Evolutionary conservation across 2,329 filamentous ascomycete genomes (phyloP).

Genomic region (Emergomyces pasteurianus): DNA sequence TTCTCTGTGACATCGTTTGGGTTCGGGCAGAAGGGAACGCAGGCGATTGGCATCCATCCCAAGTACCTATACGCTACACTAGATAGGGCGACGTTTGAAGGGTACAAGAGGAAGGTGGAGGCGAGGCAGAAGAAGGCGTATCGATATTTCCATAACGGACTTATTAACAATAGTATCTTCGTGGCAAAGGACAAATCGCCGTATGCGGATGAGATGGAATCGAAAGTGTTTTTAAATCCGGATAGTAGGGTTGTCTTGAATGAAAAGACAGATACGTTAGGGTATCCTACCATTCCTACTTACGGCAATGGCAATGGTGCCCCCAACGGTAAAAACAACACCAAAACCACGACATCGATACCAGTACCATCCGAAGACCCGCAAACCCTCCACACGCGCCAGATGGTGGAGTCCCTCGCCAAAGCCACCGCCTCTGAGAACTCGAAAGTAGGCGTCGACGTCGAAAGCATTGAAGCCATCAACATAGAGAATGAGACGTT

Average conservation of each 20-base stretch:
- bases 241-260: slow-evolving; percentile 73
- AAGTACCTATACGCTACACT: slow-evolving; percentile 94
- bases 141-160: slow-evolving; percentile 93
- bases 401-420: slow-evolving; percentile 67
- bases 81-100: slow-evolving; percentile 67
- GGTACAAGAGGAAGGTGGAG: slow-evolving; percentile 80
- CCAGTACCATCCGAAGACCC: slow-evolving; percentile 26
- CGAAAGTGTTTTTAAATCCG: slow-evolving; percentile 85
- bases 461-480: slow-evolving; percentile 76
- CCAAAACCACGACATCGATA: background rate
- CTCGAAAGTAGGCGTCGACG: slow-evolving; percentile 84
- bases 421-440: slow-evolving; percentile 48
- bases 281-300: slow-evolving; percentile 43
- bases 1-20: slow-evolving; percentile 98
- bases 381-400: slow-evolving; percentile 52
- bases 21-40: slow-evolving; percentile 97
- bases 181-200: slow-evolving; percentile 87
- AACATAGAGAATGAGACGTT: slow-evolving; percentile 94
- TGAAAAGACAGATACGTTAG: slow-evolving; percentile 73
- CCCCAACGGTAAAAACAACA: background rate
- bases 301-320: background rate
- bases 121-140: slow-evolving; percentile 97
- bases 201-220: slow-evolving; percentile 78
- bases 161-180: slow-evolving; percentile 97
- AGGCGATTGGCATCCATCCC: slow-evolving; percentile 92